A percentile compares a stretch with the other conserved stretches of the same genome.
These are phyloP conservation scores for Pholiota microspora DNA, from an alignment of 768 basidiomycete species.

Conservation along the genomic window DNA sequence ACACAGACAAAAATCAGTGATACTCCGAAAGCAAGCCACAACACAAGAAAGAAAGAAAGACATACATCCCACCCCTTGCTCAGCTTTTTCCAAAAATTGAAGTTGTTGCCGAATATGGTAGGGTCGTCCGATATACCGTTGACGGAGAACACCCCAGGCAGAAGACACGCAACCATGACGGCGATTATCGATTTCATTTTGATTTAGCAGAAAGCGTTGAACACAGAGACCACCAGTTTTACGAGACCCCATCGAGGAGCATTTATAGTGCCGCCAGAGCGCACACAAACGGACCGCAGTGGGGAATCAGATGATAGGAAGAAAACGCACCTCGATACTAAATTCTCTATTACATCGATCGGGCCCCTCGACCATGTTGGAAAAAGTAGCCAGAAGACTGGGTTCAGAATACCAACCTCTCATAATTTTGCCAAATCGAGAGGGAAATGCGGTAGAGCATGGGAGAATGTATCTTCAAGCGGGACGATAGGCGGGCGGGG, in stretches of 20 bases:
- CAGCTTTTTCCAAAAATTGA: slow-evolving; percentile 29
- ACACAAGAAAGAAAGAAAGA: not conserved
- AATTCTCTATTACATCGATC: not conserved
- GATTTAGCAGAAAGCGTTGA: not conserved
- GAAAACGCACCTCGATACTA: not conserved
- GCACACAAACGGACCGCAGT: not conserved
- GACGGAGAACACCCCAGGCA: slow-evolving; percentile 2
- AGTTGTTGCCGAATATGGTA: slow-evolving; percentile 25
- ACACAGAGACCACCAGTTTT: too few species aligned
- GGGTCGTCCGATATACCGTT: slow-evolving; percentile 15
- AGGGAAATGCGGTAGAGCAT: not conserved
- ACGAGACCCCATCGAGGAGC: not conserved
- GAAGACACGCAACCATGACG: not conserved
- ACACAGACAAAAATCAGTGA: not conserved
- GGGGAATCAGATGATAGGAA: not conserved
- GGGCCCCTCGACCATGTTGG: not conserved
- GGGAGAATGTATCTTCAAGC: not conserved
- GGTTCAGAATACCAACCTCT: not conserved
- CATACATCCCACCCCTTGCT: slow-evolving; percentile 27
- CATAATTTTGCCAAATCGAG: not conserved
- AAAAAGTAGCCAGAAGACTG: not conserved
- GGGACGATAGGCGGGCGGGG: not conserved
- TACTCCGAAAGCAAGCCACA: not conserved
- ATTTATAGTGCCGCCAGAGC: not conserved
- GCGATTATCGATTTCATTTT: slow-evolving; percentile 4